Conservation (phyloP, 139 green algal genomes). For the Chlorella sp. region DNA sequence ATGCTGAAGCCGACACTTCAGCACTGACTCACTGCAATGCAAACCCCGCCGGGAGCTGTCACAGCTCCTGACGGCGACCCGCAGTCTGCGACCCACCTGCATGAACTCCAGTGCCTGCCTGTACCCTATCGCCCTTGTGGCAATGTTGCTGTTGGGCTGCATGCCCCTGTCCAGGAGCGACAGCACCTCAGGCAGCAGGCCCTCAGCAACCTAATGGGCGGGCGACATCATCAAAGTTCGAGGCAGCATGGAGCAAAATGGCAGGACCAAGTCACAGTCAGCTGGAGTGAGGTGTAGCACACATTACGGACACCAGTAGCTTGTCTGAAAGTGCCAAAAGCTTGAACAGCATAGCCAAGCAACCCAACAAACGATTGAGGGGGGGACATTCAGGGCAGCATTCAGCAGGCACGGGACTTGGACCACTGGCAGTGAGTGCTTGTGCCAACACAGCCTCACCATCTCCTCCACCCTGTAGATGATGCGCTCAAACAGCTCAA, state of each 20-base stretch:
- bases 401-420: background rate
- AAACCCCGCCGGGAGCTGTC: too few relatives aligned
- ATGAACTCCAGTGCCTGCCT: conserved; percentile 40
- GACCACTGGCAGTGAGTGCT: background rate
- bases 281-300: too few relatives aligned
- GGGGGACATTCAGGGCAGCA: background rate
- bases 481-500: conserved; percentile 72
- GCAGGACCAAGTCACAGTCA: background rate
- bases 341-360: background rate
- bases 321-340: background rate
- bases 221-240: background rate
- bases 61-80: too few relatives aligned
- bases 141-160: conserved; percentile 27
- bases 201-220: conserved; percentile 11
- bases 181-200: conserved; percentile 48
- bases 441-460: conserved; percentile 28
- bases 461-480: conserved; percentile 71
- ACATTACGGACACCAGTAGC: background rate
- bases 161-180: conserved; percentile 39
- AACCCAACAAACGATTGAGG: background rate
- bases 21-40: too few relatives aligned
- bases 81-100: too few relatives aligned
- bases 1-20: too few relatives aligned
- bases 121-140: conserved; percentile 66
- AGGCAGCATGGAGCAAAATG: background rate